Evolutionary conservation across 2,329 filamentous ascomycete species (phyloP), one percentile per base, ranked within the genome.

Genomic region (Triangularia setosa): DNA sequence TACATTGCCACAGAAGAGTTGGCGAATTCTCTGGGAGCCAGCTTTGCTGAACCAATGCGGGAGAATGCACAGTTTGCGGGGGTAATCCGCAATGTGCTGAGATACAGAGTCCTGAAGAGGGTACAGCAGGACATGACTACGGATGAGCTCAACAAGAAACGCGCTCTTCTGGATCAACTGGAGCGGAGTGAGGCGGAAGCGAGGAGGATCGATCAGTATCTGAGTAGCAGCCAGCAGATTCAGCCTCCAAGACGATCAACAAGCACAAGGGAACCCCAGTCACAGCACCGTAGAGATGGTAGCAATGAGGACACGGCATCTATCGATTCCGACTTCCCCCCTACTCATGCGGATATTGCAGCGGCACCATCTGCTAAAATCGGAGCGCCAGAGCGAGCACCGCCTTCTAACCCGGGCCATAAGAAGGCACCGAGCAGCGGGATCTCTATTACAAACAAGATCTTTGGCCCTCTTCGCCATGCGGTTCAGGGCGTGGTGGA

Each of bases 51-150:
- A 74, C 95, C 95, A 0, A 97, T 99, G 92, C 87, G 96, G 62
- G 95, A 99, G 78, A 96, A 93, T 72, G 93, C 95, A 12, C 95
- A 99, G 73, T 99, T 99, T 75, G 95, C 95, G 0, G 92, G 95
- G 11, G 92, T 99, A 0, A 95, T 99, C 3, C 87, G 93, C 52
- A 91, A 83, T 69, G 94, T 99, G 33, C 80, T 99, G 62, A 87
- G 91, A 69, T 99, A 97, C 75, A 84, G 95, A 16, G 90, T 98
- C 2, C 80, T 97, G 67, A 99, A 99, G 80, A 86, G 95, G 56
- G 92, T 99, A 61, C 95, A 99, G 74, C 93, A 98, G 76, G 95
- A 99, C 74, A 94, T 98, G 88, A 98, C 95, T 1, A 89, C 90
- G 54, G 95, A 99, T 65, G 93, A 99, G 72, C 82, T 99, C 11